Evolutionary conservation across 495 filamentous ascomycete species (phyloP), one percentile per base, ranked within the genome.

Genomic region (Lasiosphaeria ovina): DNA sequence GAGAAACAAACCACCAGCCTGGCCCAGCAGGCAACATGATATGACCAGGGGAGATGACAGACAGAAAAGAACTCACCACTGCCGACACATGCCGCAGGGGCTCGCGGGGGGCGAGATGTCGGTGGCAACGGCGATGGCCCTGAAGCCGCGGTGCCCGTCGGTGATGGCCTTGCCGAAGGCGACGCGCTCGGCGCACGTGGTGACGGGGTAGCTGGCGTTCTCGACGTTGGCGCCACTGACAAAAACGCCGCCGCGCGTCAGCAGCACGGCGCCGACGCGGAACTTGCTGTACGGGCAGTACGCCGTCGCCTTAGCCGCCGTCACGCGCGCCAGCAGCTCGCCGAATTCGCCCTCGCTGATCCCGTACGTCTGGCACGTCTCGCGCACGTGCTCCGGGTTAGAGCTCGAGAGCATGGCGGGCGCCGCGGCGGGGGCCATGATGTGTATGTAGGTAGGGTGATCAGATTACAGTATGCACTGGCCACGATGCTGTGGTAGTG

Each of bases 201-300:
- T 89, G 24, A 97, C 92, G 5, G 93, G 93, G 69, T 96, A 98
- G 32, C 87, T 81, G 1, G 90, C 94, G 73, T 98, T 98, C 76
- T 98, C 94, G 34, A 98, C 85, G 73, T 98, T 98, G 51, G 89
- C 92, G 24, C 94, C 94, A 51, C 75, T 69, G 65, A 91, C 61
- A 58, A 82, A 88, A 54, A 77, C 75, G n/a, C 80, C 84, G 33
- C 82, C 78, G 17, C 75, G 61, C 16, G 86, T 85, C 59, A 98
- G 84, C 56, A 98, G 74, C 36, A 87, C 85, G 51, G 89, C 87
- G 59, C 94, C 94, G 63, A 98, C 94, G 45, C 84, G 91, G 85
- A 98, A 98, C 56, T 87, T 82, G 64, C 90, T 95, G 79, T 98
- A 97, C 9, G 92, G 94, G 82, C 91, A 93, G 79, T 96, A 95